Evolutionary conservation across 352 stramenopile genomes (phyloP).

Genomic region (Achlya hypogyna): DNA sequence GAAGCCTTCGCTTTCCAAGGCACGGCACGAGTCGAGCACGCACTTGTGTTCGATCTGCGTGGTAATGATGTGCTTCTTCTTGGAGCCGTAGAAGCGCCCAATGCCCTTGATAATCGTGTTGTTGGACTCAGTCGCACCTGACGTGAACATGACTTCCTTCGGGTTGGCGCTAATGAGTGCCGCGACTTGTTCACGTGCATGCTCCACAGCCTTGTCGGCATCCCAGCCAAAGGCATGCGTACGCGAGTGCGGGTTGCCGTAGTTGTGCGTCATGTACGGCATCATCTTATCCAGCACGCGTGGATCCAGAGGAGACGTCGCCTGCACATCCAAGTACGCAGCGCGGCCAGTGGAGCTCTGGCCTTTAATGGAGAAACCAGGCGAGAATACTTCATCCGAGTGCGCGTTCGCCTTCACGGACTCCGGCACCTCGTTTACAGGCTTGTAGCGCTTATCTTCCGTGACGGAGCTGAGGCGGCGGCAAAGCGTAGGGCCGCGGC

Average conservation of each 20-base stretch:
- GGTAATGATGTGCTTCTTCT: slow-evolving; percentile 99
- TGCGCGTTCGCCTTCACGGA: slow-evolving; percentile 70
- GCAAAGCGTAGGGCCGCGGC: background rate
- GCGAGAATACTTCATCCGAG: slow-evolving; percentile 72
- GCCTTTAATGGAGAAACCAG: slow-evolving; percentile 66
- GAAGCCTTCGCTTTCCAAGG: slow-evolving; percentile 95
- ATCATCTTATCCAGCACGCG: slow-evolving; percentile 98
- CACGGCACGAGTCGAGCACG: slow-evolving; percentile 97
- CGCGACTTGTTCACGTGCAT: slow-evolving; percentile 78
- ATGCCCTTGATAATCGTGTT: slow-evolving; percentile 98
- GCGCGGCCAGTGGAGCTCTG: slow-evolving; percentile 56
- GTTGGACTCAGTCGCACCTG: slow-evolving; percentile 98
- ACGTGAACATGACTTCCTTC: slow-evolving; percentile 99
- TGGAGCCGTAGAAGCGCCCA: slow-evolving; percentile 90
- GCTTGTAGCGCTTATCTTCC: slow-evolving; percentile 71
- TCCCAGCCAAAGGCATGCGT: slow-evolving; percentile 99
- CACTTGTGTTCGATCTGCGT: slow-evolving; percentile 97
- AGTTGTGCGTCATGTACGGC: slow-evolving; percentile 93
- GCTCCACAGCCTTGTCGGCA: slow-evolving; percentile 93
- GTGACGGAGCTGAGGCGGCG: background rate
- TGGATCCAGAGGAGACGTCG: slow-evolving; percentile 98
- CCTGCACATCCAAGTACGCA: slow-evolving; percentile 93
- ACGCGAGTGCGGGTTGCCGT: slow-evolving; percentile 98
- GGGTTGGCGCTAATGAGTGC: slow-evolving; percentile 89
- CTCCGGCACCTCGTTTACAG: slow-evolving; percentile 72